Base-by-base conservation (phyloP, 2,329 filamentous ascomycete species). In the Iodosphaeria phyllophila region DNA sequence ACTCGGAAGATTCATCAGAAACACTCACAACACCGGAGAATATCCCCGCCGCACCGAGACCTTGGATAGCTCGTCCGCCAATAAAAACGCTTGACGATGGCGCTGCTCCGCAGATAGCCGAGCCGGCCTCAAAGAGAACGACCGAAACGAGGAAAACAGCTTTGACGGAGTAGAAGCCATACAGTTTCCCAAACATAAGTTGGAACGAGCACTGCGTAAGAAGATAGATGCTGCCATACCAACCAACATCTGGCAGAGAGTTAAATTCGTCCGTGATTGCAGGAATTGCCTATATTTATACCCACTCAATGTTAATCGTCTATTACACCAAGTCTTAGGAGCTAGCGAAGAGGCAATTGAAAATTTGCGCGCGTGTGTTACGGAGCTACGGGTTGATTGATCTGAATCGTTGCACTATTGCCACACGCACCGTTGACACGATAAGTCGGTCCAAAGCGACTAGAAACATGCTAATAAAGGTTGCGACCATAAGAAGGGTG, bases 81-180 rank as follows among this genome's bases (percentile, higher is more conserved):
- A 56, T 54, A 24, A 56, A 48, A 9, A 44, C 45, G n/a, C 43
- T 32, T 3, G 48, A 51, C 28, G 28, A 49, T 8, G 50, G 48
- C 10, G 51, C 51, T 1, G 48, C 44, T 5, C 50, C 51, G 29
- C 51, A 55, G 20, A 56, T 32, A 13, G 46, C 44, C 4, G 47
- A 53, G 2, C 52, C 51, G 22, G 48, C 29, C 36, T 52, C 48
- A 31, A 51, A 52, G 12, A 51, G 33, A 10, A 42, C 11, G 18
- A 52, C 39, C 18, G 40, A 33, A 13, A 30, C 17, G n/a, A 50
- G 32, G 28, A 47, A 49, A 26, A 40, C 33, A 11, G 23, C 22
- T 28, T 50, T 50, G 29, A 52, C 34, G 24, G 41, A 41, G 34
- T 43, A 51, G 34, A 52, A 48, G 22, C 37, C 46, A 33, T 52